phyloP scores from a whole-genome alignment of 805 yeast genomes.

The Yarrowia sp. region DNA sequence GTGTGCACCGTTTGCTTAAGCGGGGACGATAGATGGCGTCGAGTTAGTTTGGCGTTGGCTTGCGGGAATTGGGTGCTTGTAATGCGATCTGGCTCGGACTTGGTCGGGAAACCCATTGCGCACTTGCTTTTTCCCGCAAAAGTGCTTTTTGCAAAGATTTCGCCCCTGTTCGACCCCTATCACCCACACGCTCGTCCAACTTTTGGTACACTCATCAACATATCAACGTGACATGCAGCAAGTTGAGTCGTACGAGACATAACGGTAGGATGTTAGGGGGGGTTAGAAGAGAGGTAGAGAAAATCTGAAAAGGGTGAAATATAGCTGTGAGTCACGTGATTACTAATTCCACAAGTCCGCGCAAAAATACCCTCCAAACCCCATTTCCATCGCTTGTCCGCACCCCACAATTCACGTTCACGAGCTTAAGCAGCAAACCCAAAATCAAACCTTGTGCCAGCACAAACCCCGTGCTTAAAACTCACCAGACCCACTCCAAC shows the following conservation, averaged over 20 bases:
- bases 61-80: neutral
- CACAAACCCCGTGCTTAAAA: slow-evolving; percentile 15
- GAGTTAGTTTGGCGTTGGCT: slow-evolving; percentile 7
- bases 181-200: neutral
- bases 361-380: no score
- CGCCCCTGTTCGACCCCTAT: neutral
- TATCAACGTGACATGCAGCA: slow-evolving; percentile 3
- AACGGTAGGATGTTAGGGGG: neutral
- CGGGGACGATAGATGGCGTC: slow-evolving; percentile 15
- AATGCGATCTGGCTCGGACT: neutral
- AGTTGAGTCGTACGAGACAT: slow-evolving; percentile 3
- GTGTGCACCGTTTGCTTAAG: slow-evolving; percentile 14
- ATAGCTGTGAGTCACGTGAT: no score
- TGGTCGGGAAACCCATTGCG: no score
- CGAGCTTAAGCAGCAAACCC: slow-evolving; percentile 21
- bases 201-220: slow-evolving; percentile 1
- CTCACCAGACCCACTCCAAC: slow-evolving; percentile 13
- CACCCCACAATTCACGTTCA: slow-evolving; percentile 25
- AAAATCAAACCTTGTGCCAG: slow-evolving; percentile 4
- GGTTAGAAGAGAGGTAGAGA: no score
- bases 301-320: no score
- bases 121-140: neutral
- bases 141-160: neutral
- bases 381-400: neutral
- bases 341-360: no score